Evolutionary conservation across 176 grass and related monocot species (phyloP), one percentile per base, ranked within the genome.

Genomic region (Microstegium vimineum): DNA sequence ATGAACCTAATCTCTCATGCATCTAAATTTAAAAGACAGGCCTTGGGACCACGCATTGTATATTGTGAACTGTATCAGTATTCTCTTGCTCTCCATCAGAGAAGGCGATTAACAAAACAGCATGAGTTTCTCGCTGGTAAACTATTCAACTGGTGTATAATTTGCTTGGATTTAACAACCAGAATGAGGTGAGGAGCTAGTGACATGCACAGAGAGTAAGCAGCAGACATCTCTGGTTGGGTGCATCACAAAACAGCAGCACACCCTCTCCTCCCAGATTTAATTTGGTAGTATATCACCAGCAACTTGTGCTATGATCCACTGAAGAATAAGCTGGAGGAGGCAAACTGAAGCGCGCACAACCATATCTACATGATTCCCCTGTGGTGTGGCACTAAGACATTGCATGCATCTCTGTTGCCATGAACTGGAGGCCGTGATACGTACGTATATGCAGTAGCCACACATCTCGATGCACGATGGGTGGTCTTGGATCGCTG

Each of bases 211-310:
- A 69, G 66, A 23, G 66, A 41, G 66, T 13, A 69, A 69, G 66
- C n/a, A 41, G 36, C 36, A 69, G 36, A 10, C 66, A 69, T 38
- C 22, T 69, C 36, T 25, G 66, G 11, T n/a, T 40, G 66, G 11
- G 38, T 40, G 67, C n/a, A 47, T 46, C 41, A 71, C 69, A 28
- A 28, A 45, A 26, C 23, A 8, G 33, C 45, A 47, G 15, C 45
- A 40, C 20, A 40, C 20, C 66, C 5, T 23, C 66, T 25, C 12
- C 37, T 12, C 69, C 25, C 69, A 72, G 69, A 72, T 72, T 72
- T 72, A 41, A 72, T 72, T 72, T 72, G 69, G 69, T 47, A 46
- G 41, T 72, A 46, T 30, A 71, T 71, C 10, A 46, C 69, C 69
- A 71, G n/a, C n/a, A n/a, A n/a, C 69, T 72, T 72, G 69, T 30